These are phyloP conservation scores for Mycosarcoma mackinlayi DNA, from an alignment of 1,284 basidiomycete species.

Conservation along the genomic window DNA sequence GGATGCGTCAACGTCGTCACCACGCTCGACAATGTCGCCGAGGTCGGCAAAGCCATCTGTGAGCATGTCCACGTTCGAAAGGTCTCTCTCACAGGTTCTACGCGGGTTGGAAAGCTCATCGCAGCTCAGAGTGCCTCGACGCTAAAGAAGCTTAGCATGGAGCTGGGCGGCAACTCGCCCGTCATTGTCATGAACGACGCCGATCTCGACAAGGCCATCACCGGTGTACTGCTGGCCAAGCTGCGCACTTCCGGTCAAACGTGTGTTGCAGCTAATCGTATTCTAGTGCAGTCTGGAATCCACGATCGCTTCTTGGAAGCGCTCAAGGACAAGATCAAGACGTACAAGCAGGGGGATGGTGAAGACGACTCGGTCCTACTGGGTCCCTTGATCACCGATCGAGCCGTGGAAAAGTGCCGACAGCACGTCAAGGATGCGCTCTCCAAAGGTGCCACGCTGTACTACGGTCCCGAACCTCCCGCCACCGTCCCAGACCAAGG, in stretches of 20 bases:
- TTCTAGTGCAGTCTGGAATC: constrained; percentile 43
- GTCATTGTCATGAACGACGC: constrained; percentile 80
- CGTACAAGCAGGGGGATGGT: constrained; percentile 46
- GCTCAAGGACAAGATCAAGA: constrained; percentile 28
- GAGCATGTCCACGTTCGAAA: constrained; percentile 35
- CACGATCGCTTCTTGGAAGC: constrained; percentile 41
- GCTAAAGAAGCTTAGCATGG: constrained; percentile 86
- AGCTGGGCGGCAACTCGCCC: constrained; percentile 91
- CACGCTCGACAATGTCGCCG: constrained; percentile 28
- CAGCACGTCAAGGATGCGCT: constrained; percentile 40
- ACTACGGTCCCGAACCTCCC: constrained; percentile 29
- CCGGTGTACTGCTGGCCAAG: constrained; percentile 42
- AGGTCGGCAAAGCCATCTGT: constrained; percentile 41
- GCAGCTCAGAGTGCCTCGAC: constrained; percentile 30
- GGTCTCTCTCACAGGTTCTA: constrained; percentile 43
- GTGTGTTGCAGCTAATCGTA: constrained; percentile 51
- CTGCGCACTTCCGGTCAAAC: constrained; percentile 43
- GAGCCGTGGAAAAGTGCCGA: constrained; percentile 44
- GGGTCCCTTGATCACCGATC: constrained; percentile 41
- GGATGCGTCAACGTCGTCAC: constrained; percentile 38
- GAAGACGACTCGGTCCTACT: constrained; percentile 21
- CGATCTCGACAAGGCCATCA: constrained; percentile 69
- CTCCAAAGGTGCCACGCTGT: constrained; percentile 32
- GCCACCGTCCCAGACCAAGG: not conserved
- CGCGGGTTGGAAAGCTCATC: constrained; percentile 40